Percentiles rank a stretch among this genome's conserved stretches.
phyloP scores from a whole-genome alignment of 2,329 filamentous ascomycete species.

The Xylaria sp. region DNA sequence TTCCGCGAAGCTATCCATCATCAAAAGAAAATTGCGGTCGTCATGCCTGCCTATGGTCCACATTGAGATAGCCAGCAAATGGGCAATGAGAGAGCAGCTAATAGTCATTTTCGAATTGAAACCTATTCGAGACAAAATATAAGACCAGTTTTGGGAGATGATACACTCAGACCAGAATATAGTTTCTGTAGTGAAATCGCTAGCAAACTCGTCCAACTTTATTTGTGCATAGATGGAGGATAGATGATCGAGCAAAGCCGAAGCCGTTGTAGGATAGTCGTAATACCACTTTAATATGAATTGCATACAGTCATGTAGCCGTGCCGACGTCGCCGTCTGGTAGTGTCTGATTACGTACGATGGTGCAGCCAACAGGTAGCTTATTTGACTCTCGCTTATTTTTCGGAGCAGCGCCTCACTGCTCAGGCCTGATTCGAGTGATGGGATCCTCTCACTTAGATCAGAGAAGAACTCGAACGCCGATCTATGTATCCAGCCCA shows the following conservation, averaged over 20 bases:
- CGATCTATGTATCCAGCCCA: conserved; percentile 31
- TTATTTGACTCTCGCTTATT: conserved; percentile 3
- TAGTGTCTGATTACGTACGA: background rate
- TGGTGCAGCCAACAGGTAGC: conserved; percentile 7
- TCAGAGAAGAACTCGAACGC: conserved; percentile 28
- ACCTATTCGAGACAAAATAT: background rate
- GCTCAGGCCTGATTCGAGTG: background rate
- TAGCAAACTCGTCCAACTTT: background rate
- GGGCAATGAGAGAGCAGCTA: background rate
- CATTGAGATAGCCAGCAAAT: background rate
- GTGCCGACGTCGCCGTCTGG: accelerated
- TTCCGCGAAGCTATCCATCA: background rate
- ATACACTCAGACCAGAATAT: conserved; percentile 1
- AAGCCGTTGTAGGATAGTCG: background rate
- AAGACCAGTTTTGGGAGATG: accelerated
- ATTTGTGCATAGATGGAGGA: background rate
- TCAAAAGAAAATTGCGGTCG: background rate
- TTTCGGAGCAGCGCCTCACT: background rate
- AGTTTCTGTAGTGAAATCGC: background rate
- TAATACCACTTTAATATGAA: background rate
- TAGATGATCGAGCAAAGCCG: conserved; percentile 13
- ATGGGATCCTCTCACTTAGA: background rate
- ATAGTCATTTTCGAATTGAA: background rate
- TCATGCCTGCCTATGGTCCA: no score
- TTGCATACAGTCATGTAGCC: accelerated